Base-by-base conservation (phyloP, 2,329 filamentous ascomycete genomes). In the Daldinia sp. region DNA sequence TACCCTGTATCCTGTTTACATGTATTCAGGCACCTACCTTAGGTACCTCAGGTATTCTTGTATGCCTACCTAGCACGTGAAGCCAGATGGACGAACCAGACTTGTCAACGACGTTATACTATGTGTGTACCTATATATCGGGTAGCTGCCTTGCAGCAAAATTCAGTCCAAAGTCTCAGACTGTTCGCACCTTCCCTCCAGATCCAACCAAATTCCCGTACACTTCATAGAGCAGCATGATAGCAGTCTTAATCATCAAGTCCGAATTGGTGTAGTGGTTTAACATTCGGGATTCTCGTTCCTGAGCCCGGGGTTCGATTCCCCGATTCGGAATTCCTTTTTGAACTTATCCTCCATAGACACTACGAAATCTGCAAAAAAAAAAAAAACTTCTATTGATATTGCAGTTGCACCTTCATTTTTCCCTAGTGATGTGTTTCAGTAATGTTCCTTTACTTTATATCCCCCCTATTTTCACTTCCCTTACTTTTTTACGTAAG, bases 191-290 rank as follows among this genome's bases (percentile, higher is more conserved):
- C 7, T 50, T 50, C 45, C 45, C 17, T 19, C 7, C n/a, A 23
- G 9, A 32, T 13, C 9, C 6, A 6, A 23, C 6, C 11, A 50
- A 19, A 30, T 19, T 4, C 30, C 10, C 11, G 34, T 15, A 25
- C 4, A 47, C 13, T 11, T 27, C 4, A 51, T 59, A 61, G 17
- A 13, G 19, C 9, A 35, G 11, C 15, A 15, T 34, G 23, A 27
- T 3, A n/a, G 13, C 5, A 23, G 9, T 5, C 25, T n/a, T n/a
- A n/a, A n/a, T 19, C 21, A 51, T 32, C 21, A 11, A 37, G 60
- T 75, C 73, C 73, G 71, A 74, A 71, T 72, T 73, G 77, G 72
- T 74, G 71, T 71, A 72, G 71, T 74, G 73, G 72, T 57, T n/a
- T 67, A 74, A 75, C 73, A 75, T 74, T 70, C 70, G 64, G 41